Conservation (phyloP, 176 grass and related monocot genomes). For the Elymus sibiricus region DNA sequence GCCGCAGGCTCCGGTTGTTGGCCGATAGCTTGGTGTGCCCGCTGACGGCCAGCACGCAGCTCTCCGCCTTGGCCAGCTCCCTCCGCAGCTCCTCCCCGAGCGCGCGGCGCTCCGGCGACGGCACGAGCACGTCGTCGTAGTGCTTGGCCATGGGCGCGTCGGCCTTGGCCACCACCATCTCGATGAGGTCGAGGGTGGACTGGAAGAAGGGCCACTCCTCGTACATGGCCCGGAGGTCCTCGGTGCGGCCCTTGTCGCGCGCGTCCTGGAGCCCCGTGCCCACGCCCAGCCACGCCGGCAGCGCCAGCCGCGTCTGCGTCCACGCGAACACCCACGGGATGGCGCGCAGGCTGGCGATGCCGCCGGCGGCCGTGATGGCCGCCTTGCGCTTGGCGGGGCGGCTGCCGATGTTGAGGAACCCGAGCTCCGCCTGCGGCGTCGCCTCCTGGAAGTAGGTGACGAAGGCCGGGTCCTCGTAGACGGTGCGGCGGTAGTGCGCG, state of each 20-base stretch:
- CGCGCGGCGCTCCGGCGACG: conserved; percentile 10
- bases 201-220: conserved; percentile 92
- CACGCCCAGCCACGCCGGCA: conserved; percentile 84
- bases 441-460: conserved; percentile 92
- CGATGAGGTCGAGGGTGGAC: conserved; percentile 84
- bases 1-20: conserved; percentile 60
- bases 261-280: conserved; percentile 65
- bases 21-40: conserved; percentile 73
- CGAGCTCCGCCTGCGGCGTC: conserved; percentile 84
- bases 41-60: conserved; percentile 66
- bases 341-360: conserved; percentile 70
- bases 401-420: conserved; percentile 85
- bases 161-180: conserved; percentile 93
- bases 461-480: conserved; percentile 82
- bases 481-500: conserved; percentile 65
- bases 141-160: conserved; percentile 63
- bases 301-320: conserved; percentile 91
- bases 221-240: conserved; percentile 75
- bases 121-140: conserved; percentile 77
- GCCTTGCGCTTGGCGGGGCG: conserved; percentile 53
- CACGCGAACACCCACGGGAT: conserved; percentile 97
- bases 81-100: conserved; percentile 38
- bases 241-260: conserved; percentile 52
- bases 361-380: conserved; percentile 4
- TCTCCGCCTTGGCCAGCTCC: conserved; percentile 52